These are phyloP conservation scores for Fusarium penzigii DNA, from an alignment of 2,329 filamentous ascomycete genomes.

Conservation along the genomic window DNA sequence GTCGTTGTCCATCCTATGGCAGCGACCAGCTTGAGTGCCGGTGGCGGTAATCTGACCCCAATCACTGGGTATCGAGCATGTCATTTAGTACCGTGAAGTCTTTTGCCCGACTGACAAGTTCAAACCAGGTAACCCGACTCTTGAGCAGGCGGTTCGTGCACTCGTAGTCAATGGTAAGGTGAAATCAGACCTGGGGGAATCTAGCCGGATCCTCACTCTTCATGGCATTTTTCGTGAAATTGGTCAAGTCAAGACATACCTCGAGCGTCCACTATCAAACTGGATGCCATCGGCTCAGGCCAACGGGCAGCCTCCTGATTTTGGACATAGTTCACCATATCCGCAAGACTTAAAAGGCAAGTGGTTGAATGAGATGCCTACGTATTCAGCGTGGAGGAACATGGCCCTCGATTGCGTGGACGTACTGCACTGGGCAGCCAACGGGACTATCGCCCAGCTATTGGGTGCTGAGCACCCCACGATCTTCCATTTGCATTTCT, in stretches of 20 bases:
- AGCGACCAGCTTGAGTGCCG: too few species aligned
- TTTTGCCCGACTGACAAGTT: conserved; percentile 4
- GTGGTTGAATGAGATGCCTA: not conserved
- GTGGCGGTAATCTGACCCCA: too few species aligned
- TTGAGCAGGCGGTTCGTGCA: conserved; percentile 6
- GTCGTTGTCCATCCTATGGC: too few species aligned
- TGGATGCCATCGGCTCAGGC: conserved; percentile 22
- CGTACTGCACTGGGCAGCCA: conserved; percentile 59
- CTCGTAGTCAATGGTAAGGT: conserved; percentile 15
- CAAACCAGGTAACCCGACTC: conserved; percentile 14
- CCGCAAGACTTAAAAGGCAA: not conserved
- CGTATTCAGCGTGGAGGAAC: conserved; percentile 41
- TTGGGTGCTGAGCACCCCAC: conserved; percentile 55
- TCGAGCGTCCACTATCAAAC: conserved; percentile 15
- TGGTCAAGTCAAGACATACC: conserved; percentile 13
- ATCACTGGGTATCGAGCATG: too few species aligned
- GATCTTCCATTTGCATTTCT: conserved; percentile 56
- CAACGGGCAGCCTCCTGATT: not conserved
- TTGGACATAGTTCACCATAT: not conserved
- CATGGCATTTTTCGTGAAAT: conserved; percentile 26
- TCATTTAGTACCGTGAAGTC: not conserved
- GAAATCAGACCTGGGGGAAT: conserved; percentile 22
- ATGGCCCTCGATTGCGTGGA: conserved; percentile 51
- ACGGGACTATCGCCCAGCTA: conserved; percentile 48
- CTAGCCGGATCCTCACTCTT: conserved; percentile 19